A percentile compares a stretch with the other conserved stretches of the same genome.
phyloP scores from a whole-genome alignment of 2,329 filamentous ascomycete species.

The Huntiella decipiens region DNA sequence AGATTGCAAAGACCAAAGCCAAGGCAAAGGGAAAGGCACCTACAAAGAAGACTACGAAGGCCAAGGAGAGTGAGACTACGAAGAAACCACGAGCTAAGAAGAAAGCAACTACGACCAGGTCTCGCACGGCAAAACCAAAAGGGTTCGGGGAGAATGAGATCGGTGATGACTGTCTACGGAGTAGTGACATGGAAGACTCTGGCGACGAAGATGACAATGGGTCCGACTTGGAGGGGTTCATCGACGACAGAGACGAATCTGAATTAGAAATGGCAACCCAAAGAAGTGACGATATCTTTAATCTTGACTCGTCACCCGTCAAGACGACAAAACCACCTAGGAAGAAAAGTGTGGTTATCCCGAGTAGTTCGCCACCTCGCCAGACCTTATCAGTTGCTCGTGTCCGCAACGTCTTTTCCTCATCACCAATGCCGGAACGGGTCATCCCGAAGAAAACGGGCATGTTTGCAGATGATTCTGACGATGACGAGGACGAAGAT shows the following conservation, averaged over 20 bases:
- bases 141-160: slow-evolving; percentile 7
- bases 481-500: neutral
- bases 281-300: slow-evolving; percentile 3
- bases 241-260: slow-evolving; percentile 7
- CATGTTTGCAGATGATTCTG: neutral
- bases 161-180: slow-evolving; percentile 9
- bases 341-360: slow-evolving; percentile 3
- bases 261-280: slow-evolving; percentile 1
- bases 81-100: neutral
- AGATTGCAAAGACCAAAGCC: neutral
- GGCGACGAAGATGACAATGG: slow-evolving; percentile 11
- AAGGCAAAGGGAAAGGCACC: neutral
- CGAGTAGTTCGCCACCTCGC: neutral
- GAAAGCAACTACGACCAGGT: neutral
- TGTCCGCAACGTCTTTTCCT: too few species aligned
- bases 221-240: slow-evolving; percentile 10
- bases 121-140: neutral
- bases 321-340: neutral
- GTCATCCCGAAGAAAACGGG: neutral
- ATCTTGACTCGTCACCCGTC: neutral
- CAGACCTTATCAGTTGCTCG: neutral
- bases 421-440: neutral
- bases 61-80: neutral
- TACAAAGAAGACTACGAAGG: neutral
- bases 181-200: slow-evolving; percentile 11